Evolutionary conservation across 148 eudicot genomes (phyloP), one percentile per base, ranked within the genome.

Genomic region (Chenopodium quinoa): DNA sequence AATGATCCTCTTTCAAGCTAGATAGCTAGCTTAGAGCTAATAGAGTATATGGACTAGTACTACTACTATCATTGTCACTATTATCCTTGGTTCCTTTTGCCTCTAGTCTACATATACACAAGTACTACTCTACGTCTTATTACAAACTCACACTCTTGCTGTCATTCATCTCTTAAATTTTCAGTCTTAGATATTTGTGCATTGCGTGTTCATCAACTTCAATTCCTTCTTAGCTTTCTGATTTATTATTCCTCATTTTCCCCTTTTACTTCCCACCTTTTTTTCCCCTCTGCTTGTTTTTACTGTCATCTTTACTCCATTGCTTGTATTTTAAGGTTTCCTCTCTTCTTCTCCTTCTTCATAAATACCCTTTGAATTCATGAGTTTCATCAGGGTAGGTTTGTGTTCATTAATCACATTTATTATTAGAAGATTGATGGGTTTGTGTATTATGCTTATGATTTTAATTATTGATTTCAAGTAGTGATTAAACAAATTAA

Each of bases 241-340:
- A 74, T 73, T 62, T 73, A 81, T 81, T 40, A 40, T 40, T 40
- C 44, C 44, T 82, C 80, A 10, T 71, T 52, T 25, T 52, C 66
- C 67, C n/a, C 66, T 34, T 76, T 76, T 60, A 56, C 47, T 37
- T 75, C 4, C 44, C 7, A 11, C 22, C 29, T 4, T 75, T 75
- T 54, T 2, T 37, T 37, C 44, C 66, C 31, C 73, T 63, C 64
- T 79, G 60, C 6, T 50, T 75, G 40, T 20, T 64, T 64, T 77
- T 74, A 0, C 73, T 29, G 48, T 81, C 77, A 47, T 78, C 25
- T 83, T 83, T 65, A 83, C 71, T 48, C 85, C 81, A 72, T 83
- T 83, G 81, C 81, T 83, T 83, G 66, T 83, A 7, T 63, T 47
- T 83, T 74, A 78, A 83, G 85, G 27, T 78, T 83, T 50, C 72